Evolutionary conservation across 1,284 basidiomycete species (phyloP), one percentile per base, ranked within the genome.

Genomic region (Trichosporon sp.): DNA sequence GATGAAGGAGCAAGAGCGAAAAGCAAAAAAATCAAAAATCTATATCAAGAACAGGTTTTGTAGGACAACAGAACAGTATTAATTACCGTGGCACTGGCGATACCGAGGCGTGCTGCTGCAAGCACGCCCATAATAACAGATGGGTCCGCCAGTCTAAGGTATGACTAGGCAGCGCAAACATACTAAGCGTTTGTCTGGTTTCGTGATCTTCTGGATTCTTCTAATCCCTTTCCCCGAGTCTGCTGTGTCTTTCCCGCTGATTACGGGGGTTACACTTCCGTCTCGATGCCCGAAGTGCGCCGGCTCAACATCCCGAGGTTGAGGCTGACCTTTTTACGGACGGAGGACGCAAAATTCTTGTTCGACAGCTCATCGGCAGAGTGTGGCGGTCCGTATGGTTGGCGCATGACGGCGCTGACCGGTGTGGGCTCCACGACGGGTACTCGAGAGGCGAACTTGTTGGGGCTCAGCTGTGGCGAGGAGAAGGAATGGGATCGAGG

Each of bases 351-450:
- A 85, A 95, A 95, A 85, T 95, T 95, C 87, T 91, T 91, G 65
- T 91, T 89, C n/a, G 90, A 90, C 56, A 95, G 88, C 81, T 94
- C 93, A 78, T 93, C 92, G 71, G 89, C 88, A 80, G 91, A 91
- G 32, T 91, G 91, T 68, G 93, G 93, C 70, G 93, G 93, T 75
- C 93, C 93, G 72, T 89, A 88, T 74, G 93, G 93, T 86, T 94
- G 93, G 83, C 93, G 90, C 67, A 89, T 86, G 65, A 75, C 66
- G 12, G 10, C 32, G 5, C 51, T 26, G 37, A 66, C 48, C 4
- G 51, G 65, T 2, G 64, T 31, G 4, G 38, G 64, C 16, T 51
- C 31, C n/a, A 59, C 51, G 6, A 43, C 26, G 26, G 65, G 65
- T 46, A 66, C 43, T 7, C 59, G 59, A 8, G 59, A 63, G 1